Evolutionary conservation across 2,329 filamentous ascomycete species (phyloP).

Genomic region (Rhexocercosporidium sp.): DNA sequence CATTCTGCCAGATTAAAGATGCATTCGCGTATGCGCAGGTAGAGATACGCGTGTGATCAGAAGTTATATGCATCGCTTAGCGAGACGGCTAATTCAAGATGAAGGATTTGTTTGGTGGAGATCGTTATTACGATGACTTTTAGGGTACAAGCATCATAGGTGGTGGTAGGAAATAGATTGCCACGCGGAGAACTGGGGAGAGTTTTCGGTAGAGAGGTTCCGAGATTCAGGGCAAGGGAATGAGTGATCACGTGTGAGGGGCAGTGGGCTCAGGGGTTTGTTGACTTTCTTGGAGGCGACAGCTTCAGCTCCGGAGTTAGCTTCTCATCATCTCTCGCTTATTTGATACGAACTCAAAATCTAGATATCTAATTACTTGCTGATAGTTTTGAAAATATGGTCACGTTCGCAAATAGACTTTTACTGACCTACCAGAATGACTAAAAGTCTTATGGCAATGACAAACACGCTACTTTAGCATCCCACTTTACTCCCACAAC

Average conservation of each 20-base stretch:
- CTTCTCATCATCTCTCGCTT: neutral
- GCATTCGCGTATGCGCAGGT: conserved; percentile 8
- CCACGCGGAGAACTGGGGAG: neutral
- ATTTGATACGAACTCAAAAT: neutral
- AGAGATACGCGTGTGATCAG: neutral
- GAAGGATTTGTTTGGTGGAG: neutral
- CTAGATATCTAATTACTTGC: no score
- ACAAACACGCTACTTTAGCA: neutral
- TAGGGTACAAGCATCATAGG: neutral
- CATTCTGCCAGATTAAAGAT: conserved; percentile 29
- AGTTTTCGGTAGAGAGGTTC: conserved; percentile 14
- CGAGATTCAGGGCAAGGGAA: conserved; percentile 11
- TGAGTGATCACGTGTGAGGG: conserved; percentile 10
- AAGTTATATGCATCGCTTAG: neutral
- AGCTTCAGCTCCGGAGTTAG: neutral
- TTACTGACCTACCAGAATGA: neutral
- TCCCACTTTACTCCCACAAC: conserved; percentile 4
- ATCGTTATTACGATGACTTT: neutral
- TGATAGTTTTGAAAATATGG: no score
- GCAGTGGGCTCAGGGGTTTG: neutral
- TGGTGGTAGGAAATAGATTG: conserved; percentile 2
- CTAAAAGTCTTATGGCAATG: neutral
- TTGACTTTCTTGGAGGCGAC: neutral
- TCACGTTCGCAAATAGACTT: neutral
- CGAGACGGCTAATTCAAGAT: conserved; percentile 12